Evolutionary conservation across 2,329 filamentous ascomycete species (phyloP), one percentile per base, ranked within the genome.

Genomic region (Graphilbum fragrans): DNA sequence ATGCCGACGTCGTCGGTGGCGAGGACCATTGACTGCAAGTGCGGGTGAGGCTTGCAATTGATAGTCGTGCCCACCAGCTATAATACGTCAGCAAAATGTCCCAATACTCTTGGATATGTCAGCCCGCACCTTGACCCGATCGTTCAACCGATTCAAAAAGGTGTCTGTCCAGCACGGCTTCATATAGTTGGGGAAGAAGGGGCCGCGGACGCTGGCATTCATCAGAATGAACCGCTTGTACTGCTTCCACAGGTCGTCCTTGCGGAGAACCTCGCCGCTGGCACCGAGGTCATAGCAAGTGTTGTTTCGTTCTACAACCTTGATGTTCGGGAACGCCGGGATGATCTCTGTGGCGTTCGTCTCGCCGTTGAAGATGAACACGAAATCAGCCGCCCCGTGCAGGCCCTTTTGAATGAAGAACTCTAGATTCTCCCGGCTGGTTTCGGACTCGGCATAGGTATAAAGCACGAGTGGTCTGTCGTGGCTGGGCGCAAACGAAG

Each of bases 1-100:
- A 64, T 60, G 47, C 61, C 62, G n/a, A 55, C 45, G 14, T 46
- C 38, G 51, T 64, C 60, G 8, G 61, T 64, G 10, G 60, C 58
- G 49, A 53, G 57, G 39, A 63, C 53, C 55, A 59, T 61, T 33
- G 58, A 57, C 46, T 63, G 58, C 3, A 62, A 47, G 45, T 62
- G 59, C 34, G 54, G 54, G 8, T 45, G 43, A 6, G 59, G 59
- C 9, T 46, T 42, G 52, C 60, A 63, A 47, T 56, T 62, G 23
- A 51, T 51, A 1, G 58, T 58, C 50, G 60, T 58, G 11, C 61
- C 61, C 9, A 63, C 56, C 20, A 63, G 52, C 44, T 45, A 6
- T 19, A 3, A 11, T 12, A 5, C n/a, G 38, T 18, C 25, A 41
- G 31, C 19, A 18, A 20, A n/a, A n/a, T n/a, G n/a, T n/a, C n/a